These are phyloP conservation scores for Candida nemodendra DNA, from an alignment of 805 yeast species.

Conservation along the genomic window DNA sequence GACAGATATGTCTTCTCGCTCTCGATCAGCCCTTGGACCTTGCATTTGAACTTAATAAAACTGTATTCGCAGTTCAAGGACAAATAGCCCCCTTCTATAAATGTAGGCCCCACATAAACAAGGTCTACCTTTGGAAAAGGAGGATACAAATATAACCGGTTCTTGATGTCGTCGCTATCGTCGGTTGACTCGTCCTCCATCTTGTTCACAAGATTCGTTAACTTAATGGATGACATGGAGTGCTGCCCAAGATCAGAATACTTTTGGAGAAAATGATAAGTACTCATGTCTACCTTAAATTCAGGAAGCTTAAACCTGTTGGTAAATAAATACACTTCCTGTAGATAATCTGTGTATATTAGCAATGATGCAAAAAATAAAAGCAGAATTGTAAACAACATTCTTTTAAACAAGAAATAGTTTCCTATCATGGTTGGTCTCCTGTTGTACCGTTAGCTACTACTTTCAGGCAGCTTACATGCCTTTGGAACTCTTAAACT, in stretches of 20 bases:
- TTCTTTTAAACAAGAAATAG: slow-evolving; percentile 19
- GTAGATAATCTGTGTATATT: slow-evolving; percentile 28
- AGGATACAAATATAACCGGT: slow-evolving; percentile 21
- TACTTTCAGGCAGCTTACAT: no score
- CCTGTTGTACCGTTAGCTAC: no score
- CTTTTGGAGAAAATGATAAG: slow-evolving; percentile 22
- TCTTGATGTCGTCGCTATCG: slow-evolving; percentile 1
- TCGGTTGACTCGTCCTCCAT: slow-evolving; percentile 4
- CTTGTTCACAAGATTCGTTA: slow-evolving; percentile 8
- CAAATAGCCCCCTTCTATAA: slow-evolving; percentile 29
- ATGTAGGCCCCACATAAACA: slow-evolving; percentile 28
- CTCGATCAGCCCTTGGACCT: slow-evolving; percentile 26
- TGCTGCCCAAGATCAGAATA: slow-evolving; percentile 16
- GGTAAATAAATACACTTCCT: slow-evolving; percentile 27
- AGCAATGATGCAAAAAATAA: slow-evolving; percentile 23
- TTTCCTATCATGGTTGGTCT: slow-evolving; percentile 17
- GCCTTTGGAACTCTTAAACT: no score
- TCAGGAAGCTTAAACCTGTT: slow-evolving; percentile 23
- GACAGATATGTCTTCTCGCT: slow-evolving; percentile 26
- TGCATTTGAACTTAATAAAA: slow-evolving; percentile 25
- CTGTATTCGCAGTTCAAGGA: slow-evolving; percentile 24
- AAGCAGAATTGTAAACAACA: slow-evolving; percentile 21
- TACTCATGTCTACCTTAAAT: slow-evolving; percentile 22
- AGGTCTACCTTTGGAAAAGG: slow-evolving; percentile 29
- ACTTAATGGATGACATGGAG: slow-evolving; percentile 10